Evolutionary conservation across 257 asterid genomes (phyloP).

Genomic region (Ballota nigra): DNA sequence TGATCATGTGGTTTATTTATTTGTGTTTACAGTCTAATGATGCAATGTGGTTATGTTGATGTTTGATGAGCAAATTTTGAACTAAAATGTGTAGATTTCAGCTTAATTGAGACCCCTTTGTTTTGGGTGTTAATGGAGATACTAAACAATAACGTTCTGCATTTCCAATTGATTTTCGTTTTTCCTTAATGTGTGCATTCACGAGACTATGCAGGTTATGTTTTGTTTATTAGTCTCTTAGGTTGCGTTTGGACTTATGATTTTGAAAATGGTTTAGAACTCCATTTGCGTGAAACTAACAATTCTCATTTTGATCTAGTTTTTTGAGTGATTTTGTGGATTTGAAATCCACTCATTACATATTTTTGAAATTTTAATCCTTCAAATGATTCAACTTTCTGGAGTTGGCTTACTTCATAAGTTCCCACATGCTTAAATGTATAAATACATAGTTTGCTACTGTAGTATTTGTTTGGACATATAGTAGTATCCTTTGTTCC

Average conservation of each 20-base stretch:
- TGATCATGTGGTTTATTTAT: background rate
- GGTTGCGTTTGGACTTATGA: background rate
- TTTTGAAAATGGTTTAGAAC: background rate
- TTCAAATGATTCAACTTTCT: background rate
- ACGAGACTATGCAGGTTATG: background rate
- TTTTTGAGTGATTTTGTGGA: background rate
- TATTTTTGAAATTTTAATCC: background rate
- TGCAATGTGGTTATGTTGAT: background rate
- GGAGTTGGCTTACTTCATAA: background rate
- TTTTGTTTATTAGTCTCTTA: background rate
- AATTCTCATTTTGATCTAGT: background rate
- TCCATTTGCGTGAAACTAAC: background rate
- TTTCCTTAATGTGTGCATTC: background rate
- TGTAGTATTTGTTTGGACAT: slow-evolving; percentile 9
- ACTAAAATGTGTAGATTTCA: background rate
- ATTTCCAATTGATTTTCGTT: background rate
- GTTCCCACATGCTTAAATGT: background rate
- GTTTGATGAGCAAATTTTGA: background rate
- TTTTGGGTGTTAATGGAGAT: background rate
- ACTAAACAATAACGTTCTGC: background rate
- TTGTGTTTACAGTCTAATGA: slow-evolving; percentile 2
- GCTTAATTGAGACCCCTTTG: background rate
- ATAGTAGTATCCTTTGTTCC: background rate
- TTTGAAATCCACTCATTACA: background rate
- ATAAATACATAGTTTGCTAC: background rate